phyloP scores from a whole-genome alignment of 2,329 filamentous ascomycete genomes.

The Didymosphaeria variabile region DNA sequence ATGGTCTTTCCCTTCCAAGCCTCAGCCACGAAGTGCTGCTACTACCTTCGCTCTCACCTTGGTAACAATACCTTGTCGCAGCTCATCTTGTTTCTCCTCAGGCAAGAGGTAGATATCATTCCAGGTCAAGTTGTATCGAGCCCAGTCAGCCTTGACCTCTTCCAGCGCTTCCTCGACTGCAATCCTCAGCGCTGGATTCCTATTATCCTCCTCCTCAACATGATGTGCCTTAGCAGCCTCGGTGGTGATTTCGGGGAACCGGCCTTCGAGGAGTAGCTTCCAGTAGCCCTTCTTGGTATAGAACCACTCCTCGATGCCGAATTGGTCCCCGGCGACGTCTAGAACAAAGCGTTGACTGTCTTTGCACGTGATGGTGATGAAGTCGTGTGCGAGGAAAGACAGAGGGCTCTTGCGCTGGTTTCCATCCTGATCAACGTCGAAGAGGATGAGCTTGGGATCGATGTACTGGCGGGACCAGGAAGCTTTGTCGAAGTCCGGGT shows the following conservation, averaged over 20 bases:
- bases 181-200: neutral
- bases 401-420: neutral
- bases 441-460: neutral
- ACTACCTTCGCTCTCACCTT: neutral
- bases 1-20: neutral
- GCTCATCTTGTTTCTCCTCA: neutral
- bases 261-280: neutral
- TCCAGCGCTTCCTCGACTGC: neutral
- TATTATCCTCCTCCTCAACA: neutral
- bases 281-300: neutral
- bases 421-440: neutral
- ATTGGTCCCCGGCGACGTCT: constrained; percentile 6
- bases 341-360: neutral
- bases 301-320: constrained; percentile 10
- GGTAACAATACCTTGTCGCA: neutral
- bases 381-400: constrained; percentile 6
- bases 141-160: neutral
- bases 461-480: constrained; percentile 1
- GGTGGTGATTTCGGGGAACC: neutral
- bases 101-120: neutral
- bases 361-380: neutral
- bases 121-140: neutral
- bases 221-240: neutral
- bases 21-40: neutral
- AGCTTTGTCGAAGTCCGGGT: neutral